These are phyloP conservation scores for Talaromyces wortmannii DNA, from an alignment of 495 filamentous ascomycete species.

Conservation along the genomic window DNA sequence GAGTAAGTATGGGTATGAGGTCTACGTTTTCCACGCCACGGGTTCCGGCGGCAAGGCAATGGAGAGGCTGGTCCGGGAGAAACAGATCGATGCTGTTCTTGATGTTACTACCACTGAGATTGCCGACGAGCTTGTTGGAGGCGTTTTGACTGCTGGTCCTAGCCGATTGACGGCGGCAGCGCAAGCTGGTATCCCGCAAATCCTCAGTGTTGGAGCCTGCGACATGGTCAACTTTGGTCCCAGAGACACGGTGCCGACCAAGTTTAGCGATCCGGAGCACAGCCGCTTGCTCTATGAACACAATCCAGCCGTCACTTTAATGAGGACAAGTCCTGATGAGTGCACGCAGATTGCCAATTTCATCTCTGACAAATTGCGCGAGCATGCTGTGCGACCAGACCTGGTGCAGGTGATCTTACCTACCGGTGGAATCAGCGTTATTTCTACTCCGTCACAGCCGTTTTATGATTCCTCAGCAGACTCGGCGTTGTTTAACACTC, in stretches of 20 bases:
- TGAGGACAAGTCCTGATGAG: constrained; percentile 52
- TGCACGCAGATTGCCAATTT: constrained; percentile 41
- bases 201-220: constrained; percentile 56
- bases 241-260: constrained; percentile 41
- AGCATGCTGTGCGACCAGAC: constrained; percentile 18
- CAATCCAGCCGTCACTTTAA: constrained; percentile 57
- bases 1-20: constrained; percentile 34
- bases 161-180: constrained; percentile 47
- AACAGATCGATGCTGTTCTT: constrained; percentile 51
- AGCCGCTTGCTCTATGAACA: constrained; percentile 51
- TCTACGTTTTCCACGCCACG: constrained; percentile 63
- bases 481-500: constrained; percentile 31
- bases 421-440: constrained; percentile 40
- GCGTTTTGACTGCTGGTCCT: constrained; percentile 50
- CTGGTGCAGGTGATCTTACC: constrained; percentile 52
- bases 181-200: constrained; percentile 47
- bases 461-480: constrained; percentile 41
- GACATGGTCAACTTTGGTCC: constrained; percentile 69
- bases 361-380: constrained; percentile 45
- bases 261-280: constrained; percentile 18
- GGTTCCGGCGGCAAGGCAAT: constrained; percentile 59
- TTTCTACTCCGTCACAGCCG: constrained; percentile 25
- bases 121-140: constrained; percentile 53
- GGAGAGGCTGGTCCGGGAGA: constrained; percentile 53
- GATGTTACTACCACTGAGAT: constrained; percentile 68